Conservation (phyloP, 2,329 filamentous ascomycete genomes). For the Fusarium newnesense region DNA sequence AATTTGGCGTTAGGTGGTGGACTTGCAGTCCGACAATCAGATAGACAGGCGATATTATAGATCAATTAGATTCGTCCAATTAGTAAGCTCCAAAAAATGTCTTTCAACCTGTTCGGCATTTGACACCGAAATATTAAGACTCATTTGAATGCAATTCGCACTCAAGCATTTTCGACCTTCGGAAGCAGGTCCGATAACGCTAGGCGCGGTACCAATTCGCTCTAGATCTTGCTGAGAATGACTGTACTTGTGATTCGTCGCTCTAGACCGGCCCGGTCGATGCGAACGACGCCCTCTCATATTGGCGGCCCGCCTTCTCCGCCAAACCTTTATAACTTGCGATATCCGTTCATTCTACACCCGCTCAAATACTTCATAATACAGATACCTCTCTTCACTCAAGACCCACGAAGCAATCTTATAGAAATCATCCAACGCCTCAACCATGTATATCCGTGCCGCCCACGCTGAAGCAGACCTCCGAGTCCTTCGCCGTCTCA, state of each 20-base stretch:
- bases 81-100: rapidly evolving
- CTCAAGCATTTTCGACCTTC: rapidly evolving
- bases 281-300: not conserved
- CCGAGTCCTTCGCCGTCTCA: slow-evolving; percentile 62
- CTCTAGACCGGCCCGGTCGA: slow-evolving; percentile 19
- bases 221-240: slow-evolving; percentile 11
- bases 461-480: slow-evolving; percentile 62
- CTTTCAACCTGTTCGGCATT: not conserved
- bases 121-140: not conserved
- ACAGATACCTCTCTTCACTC: too few relatives aligned
- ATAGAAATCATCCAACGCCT: too few relatives aligned
- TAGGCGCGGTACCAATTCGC: not conserved
- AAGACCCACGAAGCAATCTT: too few relatives aligned
- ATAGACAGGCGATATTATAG: rapidly evolving
- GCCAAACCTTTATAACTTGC: slow-evolving; percentile 18
- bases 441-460: slow-evolving; percentile 33
- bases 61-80: rapidly evolving
- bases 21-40: too few relatives aligned
- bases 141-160: not conserved
- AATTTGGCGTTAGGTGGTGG: not conserved
- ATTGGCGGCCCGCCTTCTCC: slow-evolving; percentile 23
- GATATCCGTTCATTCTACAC: not conserved
- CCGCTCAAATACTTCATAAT: too few relatives aligned
- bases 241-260: slow-evolving; percentile 7
- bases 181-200: not conserved